These are phyloP conservation scores for Glutinoglossum americanum DNA, from an alignment of 495 filamentous ascomycete species.

Conservation along the genomic window DNA sequence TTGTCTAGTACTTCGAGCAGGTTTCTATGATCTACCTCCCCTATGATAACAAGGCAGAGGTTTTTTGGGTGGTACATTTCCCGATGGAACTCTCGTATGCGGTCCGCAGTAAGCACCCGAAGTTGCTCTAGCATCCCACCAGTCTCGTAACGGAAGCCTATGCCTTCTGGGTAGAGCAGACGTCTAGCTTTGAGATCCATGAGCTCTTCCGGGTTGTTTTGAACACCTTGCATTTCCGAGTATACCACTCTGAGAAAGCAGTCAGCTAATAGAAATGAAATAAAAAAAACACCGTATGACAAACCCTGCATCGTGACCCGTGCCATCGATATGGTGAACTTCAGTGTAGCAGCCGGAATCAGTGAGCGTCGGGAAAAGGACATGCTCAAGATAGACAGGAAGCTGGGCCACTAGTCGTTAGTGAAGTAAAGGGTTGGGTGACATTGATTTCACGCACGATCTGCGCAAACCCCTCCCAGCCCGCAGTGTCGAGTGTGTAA, in stretches of 20 bases:
- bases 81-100: constrained; percentile 78
- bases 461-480: constrained; percentile 89
- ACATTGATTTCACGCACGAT: constrained; percentile 22
- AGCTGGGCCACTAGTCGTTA: constrained; percentile 18
- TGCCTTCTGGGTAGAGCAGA: constrained; percentile 65
- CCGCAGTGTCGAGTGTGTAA: constrained; percentile 82
- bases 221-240: constrained; percentile 93
- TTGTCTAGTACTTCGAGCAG: constrained; percentile 61
- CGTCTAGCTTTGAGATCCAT: constrained; percentile 63
- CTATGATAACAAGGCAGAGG: constrained; percentile 70
- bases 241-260: constrained; percentile 51
- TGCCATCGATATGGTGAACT: constrained; percentile 84
- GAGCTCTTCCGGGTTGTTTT: constrained; percentile 62
- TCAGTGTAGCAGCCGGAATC: constrained; percentile 89
- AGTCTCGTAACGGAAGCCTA: constrained; percentile 91
- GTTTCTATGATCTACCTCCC: constrained; percentile 66
- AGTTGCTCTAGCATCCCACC: constrained; percentile 91
- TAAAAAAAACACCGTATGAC: neutral
- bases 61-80: constrained; percentile 99
- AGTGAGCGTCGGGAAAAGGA: constrained; percentile 75
- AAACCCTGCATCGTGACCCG: constrained; percentile 67
- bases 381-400: constrained; percentile 87
- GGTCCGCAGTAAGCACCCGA: constrained; percentile 61
- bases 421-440: neutral
- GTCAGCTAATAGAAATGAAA: neutral